Conservation (phyloP, 176 grass and related monocot genomes). For the Melocanna baccifera region DNA sequence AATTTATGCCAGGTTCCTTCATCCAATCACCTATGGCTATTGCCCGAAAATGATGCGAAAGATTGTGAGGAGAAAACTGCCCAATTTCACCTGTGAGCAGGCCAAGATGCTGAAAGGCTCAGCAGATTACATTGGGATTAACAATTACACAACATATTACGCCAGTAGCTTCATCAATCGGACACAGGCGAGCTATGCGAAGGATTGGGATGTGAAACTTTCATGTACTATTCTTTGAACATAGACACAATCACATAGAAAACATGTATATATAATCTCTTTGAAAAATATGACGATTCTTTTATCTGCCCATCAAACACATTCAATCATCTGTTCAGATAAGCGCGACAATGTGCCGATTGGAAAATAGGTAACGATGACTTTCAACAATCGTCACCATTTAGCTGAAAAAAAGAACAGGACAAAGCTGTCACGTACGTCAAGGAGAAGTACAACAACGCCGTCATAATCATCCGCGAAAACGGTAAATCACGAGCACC, state of each 20-base stretch:
- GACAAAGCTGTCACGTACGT: constrained; percentile 69
- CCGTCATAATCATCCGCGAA: constrained; percentile 63
- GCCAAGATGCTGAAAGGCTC: constrained; percentile 68
- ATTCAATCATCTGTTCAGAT: constrained; percentile 33
- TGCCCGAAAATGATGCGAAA: constrained; percentile 71
- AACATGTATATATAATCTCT: background rate
- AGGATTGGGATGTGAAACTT: constrained; percentile 66
- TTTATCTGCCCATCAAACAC: background rate
- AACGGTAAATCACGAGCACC: constrained; percentile 42
- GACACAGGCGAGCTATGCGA: constrained; percentile 43
- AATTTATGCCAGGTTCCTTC: constrained; percentile 59
- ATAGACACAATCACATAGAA: background rate
- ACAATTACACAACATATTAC: constrained; percentile 85
- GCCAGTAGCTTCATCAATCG: constrained; percentile 36
- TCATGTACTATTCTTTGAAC: constrained; percentile 34
- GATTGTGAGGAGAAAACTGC: constrained; percentile 60
- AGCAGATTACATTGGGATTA: constrained; percentile 69
- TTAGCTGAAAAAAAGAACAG: background rate
- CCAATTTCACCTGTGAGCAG: constrained; percentile 68
- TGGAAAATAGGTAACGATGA: constrained; percentile 51
- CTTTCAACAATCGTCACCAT: background rate
- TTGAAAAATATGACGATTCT: background rate
- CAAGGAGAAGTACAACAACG: constrained; percentile 66
- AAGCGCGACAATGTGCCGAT: constrained; percentile 58
- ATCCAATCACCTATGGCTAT: constrained; percentile 74